phyloP scores from a whole-genome alignment of 768 basidiomycete genomes.

The Neoboletus subvelutipes region DNA sequence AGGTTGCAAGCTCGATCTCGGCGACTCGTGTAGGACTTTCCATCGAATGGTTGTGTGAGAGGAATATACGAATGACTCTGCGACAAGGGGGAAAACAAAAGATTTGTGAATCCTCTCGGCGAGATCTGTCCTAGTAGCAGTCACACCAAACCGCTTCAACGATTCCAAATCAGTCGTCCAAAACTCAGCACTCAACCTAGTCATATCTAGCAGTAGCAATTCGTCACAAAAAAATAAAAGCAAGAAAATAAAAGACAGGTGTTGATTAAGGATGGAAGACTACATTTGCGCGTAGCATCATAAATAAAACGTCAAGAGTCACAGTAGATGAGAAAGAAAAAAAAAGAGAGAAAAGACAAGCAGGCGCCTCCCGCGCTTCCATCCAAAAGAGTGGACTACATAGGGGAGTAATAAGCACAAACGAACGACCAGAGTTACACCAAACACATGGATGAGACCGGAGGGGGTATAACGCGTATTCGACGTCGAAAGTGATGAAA shows the following conservation, averaged over 20 bases:
- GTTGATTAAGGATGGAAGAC: not conserved
- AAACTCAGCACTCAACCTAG: no score
- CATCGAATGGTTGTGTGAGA: no score
- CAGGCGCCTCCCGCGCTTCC: not conserved
- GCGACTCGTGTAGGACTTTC: no score
- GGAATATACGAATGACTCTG: no score
- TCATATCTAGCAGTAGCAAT: no score
- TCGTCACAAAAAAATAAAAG: no score
- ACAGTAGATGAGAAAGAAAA: not conserved
- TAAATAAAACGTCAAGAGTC: not conserved
- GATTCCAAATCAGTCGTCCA: no score
- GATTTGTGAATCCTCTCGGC: no score
- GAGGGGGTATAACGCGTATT: constrained; percentile 5
- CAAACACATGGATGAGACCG: not conserved
- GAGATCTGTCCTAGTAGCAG: no score
- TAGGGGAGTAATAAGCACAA: not conserved
- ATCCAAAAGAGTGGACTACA: not conserved
- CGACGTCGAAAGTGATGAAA: not conserved
- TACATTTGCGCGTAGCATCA: not conserved
- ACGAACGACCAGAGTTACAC: constrained; percentile 5
- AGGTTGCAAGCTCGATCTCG: no score
- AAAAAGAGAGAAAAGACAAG: not conserved
- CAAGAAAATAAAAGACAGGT: not conserved
- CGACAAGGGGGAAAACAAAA: no score
- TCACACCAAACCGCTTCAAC: no score